Conservation (phyloP, 129 eudicot genomes). For the Glebionis coronaria region DNA sequence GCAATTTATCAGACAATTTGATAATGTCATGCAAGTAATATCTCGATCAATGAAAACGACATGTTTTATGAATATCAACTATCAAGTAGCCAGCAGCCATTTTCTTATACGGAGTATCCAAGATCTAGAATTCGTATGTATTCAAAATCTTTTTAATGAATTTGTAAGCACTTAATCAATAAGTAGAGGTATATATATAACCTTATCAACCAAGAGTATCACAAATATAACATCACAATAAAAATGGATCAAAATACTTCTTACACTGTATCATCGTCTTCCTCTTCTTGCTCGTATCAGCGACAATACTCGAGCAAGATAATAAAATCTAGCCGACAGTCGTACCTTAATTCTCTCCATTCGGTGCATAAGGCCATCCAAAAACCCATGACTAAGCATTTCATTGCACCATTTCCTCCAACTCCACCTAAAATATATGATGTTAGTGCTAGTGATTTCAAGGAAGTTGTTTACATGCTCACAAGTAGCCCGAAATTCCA, state of each 20-base stretch:
- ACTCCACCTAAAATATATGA: constrained; percentile 59
- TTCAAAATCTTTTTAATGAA: too few species aligned
- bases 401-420: constrained; percentile 58
- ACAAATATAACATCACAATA: neutral
- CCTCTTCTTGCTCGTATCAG: constrained; percentile 25
- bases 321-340: constrained; percentile 12
- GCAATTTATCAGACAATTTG: neutral
- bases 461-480: constrained; percentile 55
- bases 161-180: too few species aligned
- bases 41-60: neutral
- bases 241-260: constrained; percentile 5
- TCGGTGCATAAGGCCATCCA: constrained; percentile 31
- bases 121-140: too few species aligned
- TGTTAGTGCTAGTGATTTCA: constrained; percentile 49
- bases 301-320: neutral
- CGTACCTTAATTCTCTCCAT: constrained; percentile 35
- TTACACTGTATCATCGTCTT: neutral
- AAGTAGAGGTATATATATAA: neutral
- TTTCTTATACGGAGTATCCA: too few species aligned
- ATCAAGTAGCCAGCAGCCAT: neutral
- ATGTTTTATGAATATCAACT: neutral
- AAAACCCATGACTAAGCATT: constrained; percentile 38
- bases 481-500: constrained; percentile 45
- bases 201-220: neutral
- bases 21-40: neutral